A percentile compares a stretch with the other conserved stretches of the same genome.
Conservation (phyloP, 1,139 yeast species). For the Martiniozyma asiatica region DNA sequence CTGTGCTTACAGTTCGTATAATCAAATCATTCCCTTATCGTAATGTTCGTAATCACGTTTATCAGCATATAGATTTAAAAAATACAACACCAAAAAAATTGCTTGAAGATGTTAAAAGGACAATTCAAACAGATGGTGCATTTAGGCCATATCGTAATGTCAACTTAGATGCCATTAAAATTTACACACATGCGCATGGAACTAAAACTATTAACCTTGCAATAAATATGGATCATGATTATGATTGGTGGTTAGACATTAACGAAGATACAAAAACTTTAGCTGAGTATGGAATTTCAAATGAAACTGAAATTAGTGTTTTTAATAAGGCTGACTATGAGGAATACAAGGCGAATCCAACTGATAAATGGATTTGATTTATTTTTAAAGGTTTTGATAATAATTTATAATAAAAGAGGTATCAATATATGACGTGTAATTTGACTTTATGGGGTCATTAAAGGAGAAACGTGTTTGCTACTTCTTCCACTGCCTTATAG, state of each 20-base stretch:
- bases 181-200: slow-evolving; percentile 92
- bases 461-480: too few species aligned
- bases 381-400: neutral
- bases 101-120: slow-evolving; percentile 32
- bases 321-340: slow-evolving; percentile 59
- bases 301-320: slow-evolving; percentile 84
- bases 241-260: slow-evolving; percentile 52
- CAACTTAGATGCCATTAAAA: slow-evolving; percentile 64
- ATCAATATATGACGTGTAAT: too few species aligned
- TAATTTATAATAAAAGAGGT: too few species aligned
- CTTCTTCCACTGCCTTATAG: too few species aligned
- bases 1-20: slow-evolving; percentile 73
- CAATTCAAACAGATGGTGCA: slow-evolving; percentile 54
- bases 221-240: slow-evolving; percentile 72
- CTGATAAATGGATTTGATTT: slow-evolving; percentile 62
- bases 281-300: slow-evolving; percentile 61
- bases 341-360: slow-evolving; percentile 67
- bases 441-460: too few species aligned
- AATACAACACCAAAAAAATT: slow-evolving; percentile 56
- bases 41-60: slow-evolving; percentile 71
- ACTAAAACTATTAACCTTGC: slow-evolving; percentile 88
- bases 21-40: slow-evolving; percentile 89
- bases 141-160: slow-evolving; percentile 76
- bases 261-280: slow-evolving; percentile 33
- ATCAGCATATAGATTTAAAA: slow-evolving; percentile 62